Evolutionary conservation across 192 early-diverging fungal genomes (phyloP).

Genomic region (Endogone sp.): DNA sequence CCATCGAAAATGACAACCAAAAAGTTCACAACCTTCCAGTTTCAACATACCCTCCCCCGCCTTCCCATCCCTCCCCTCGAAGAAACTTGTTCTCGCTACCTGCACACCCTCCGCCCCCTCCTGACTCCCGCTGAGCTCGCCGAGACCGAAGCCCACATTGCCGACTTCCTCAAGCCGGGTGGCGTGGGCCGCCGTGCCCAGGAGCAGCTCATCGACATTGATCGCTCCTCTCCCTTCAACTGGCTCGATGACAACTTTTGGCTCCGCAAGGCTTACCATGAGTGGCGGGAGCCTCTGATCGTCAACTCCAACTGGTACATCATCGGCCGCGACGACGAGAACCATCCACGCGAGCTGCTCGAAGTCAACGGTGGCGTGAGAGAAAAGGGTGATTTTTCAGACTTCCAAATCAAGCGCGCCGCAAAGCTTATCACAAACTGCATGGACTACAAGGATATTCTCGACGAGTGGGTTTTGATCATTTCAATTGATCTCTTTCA

Average conservation of each 20-base stretch:
- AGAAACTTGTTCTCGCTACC: constrained; percentile 50
- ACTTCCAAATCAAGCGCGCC: constrained; percentile 78
- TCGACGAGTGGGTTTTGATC: constrained; percentile 47
- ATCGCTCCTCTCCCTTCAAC: constrained; percentile 51
- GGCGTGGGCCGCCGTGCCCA: constrained; percentile 34
- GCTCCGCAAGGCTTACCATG: constrained; percentile 68
- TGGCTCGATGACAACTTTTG: constrained; percentile 72
- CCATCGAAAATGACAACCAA: background rate
- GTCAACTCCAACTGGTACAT: constrained; percentile 92
- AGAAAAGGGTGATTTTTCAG: constrained; percentile 51
- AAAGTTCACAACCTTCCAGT: constrained; percentile 23
- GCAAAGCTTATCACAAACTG: constrained; percentile 62
- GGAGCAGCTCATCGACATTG: constrained; percentile 58
- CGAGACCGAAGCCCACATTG: constrained; percentile 35
- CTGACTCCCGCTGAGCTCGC: constrained; percentile 39
- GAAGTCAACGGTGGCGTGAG: constrained; percentile 19
- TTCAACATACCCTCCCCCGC: constrained; percentile 48
- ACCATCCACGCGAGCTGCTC: constrained; percentile 42
- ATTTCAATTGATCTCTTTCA: background rate
- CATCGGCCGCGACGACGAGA: constrained; percentile 56
- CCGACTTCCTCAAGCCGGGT: constrained; percentile 41
- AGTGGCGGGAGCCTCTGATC: constrained; percentile 76
- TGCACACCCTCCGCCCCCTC: constrained; percentile 57
- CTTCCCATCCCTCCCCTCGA: constrained; percentile 63
- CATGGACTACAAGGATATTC: constrained; percentile 71